Evolutionary conservation across 495 filamentous ascomycete species (phyloP).

Genomic region (Cenococcum geophilum): DNA sequence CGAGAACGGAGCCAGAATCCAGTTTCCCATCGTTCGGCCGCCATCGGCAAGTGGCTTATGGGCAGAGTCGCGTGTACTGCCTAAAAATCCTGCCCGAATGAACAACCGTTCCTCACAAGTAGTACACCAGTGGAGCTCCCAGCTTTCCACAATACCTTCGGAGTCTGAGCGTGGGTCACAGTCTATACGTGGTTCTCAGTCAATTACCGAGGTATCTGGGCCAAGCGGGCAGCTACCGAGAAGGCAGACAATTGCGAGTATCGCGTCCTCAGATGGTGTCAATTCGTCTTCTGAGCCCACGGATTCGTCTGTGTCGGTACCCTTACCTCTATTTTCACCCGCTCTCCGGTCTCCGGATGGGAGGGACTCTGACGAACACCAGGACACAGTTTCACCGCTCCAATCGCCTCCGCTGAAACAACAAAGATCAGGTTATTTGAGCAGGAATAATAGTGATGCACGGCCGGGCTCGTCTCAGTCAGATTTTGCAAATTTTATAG

Average conservation of each 20-base stretch:
- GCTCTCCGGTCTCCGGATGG: slow-evolving; percentile 18
- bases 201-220: slow-evolving; percentile 9
- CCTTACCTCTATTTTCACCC: slow-evolving; percentile 29
- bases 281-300: slow-evolving; percentile 10
- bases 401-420: slow-evolving; percentile 33
- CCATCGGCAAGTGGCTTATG: slow-evolving; percentile 32
- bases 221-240: slow-evolving; percentile 5
- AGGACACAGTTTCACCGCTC: slow-evolving; percentile 37
- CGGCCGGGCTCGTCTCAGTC: slow-evolving; percentile 32
- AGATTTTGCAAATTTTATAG: slow-evolving; percentile 47
- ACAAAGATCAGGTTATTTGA: slow-evolving; percentile 37
- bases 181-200: slow-evolving; percentile 18
- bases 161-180: slow-evolving; percentile 31
- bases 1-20: slow-evolving; percentile 32
- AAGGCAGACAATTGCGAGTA: slow-evolving; percentile 25
- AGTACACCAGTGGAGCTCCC: slow-evolving; percentile 32
- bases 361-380: slow-evolving; percentile 35
- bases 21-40: slow-evolving; percentile 32
- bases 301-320: slow-evolving; percentile 25
- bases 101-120: slow-evolving; percentile 26
- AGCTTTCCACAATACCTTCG: slow-evolving; percentile 39
- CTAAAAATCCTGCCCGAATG: slow-evolving; percentile 33
- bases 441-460: slow-evolving; percentile 25
- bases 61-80: slow-evolving; percentile 30
- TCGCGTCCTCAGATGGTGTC: slow-evolving; percentile 25